Conservation (phyloP, 1,284 basidiomycete species). For the Chiua sp. region DNA sequence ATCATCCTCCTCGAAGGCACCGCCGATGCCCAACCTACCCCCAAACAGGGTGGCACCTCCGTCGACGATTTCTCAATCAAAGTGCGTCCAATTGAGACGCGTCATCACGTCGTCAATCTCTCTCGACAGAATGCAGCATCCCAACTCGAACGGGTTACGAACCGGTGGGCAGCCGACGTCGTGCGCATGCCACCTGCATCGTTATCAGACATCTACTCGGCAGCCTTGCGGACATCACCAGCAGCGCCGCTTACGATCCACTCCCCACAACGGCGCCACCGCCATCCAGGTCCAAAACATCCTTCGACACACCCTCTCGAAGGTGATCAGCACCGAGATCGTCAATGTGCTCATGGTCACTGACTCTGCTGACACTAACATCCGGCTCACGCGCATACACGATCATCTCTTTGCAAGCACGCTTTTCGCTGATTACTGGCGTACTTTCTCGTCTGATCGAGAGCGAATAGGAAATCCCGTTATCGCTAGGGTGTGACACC, state of each 20-base stretch:
- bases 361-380: slow-evolving; percentile 78
- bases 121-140: slow-evolving; percentile 65
- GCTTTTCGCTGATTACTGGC: slow-evolving; percentile 24
- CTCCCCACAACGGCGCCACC: slow-evolving; percentile 46
- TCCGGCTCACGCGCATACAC: slow-evolving; percentile 81
- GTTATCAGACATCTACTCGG: slow-evolving; percentile 60
- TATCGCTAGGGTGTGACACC: slow-evolving; percentile 82
- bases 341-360: slow-evolving; percentile 81
- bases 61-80: slow-evolving; percentile 87
- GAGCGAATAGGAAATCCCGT: slow-evolving; percentile 67
- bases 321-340: slow-evolving; percentile 78
- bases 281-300: slow-evolving; percentile 77
- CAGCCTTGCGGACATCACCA: slow-evolving; percentile 62
- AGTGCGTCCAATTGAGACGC: slow-evolving; percentile 39
- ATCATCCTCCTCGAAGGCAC: slow-evolving; percentile 76
- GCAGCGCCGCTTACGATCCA: slow-evolving; percentile 40
- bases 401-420: slow-evolving; percentile 82
- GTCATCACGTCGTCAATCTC: no score
- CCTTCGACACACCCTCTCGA: slow-evolving; percentile 76
- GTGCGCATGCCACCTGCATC: slow-evolving; percentile 60
- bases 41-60: slow-evolving; percentile 57
- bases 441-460: no score
- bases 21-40: slow-evolving; percentile 39
- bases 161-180: slow-evolving; percentile 81
- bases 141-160: slow-evolving; percentile 77